Conservation (phyloP, 768 basidiomycete species). For the Rhizopogon vulgaris region DNA sequence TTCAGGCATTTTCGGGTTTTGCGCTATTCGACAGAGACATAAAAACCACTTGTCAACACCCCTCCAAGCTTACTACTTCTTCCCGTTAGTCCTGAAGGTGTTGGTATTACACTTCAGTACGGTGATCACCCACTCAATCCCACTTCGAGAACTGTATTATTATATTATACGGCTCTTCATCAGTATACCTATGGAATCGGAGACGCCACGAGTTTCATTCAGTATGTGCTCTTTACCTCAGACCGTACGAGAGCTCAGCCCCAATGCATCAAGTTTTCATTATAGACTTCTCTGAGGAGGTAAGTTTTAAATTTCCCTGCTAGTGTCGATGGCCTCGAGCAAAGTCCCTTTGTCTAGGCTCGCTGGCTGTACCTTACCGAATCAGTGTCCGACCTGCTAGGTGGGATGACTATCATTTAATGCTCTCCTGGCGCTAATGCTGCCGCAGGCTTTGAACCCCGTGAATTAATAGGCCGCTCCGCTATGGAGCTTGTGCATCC, state of each 20-base stretch:
- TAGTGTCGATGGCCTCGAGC: neutral
- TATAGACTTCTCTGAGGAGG: conserved; percentile 74
- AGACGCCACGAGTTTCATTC: conserved; percentile 67
- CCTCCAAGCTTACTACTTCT: neutral
- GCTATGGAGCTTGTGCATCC: conserved; percentile 77
- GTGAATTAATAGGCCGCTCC: conserved; percentile 61
- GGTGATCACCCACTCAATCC: neutral
- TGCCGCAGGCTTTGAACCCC: conserved; percentile 63
- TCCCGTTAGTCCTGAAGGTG: neutral
- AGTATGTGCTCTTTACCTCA: conserved; percentile 41
- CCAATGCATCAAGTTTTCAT: conserved; percentile 53
- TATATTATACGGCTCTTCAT: neutral
- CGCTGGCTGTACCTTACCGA: conserved; percentile 64
- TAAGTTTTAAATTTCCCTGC: conserved; percentile 21
- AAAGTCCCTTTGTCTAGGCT: conserved; percentile 34
- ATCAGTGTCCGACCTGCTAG: conserved; percentile 60
- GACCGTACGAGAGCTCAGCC: conserved; percentile 7
- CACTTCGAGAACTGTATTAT: neutral
- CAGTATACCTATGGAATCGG: conserved; percentile 29
- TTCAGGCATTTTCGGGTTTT: neutral
- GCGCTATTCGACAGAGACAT: neutral
- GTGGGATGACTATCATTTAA: conserved; percentile 23
- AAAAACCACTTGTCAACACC: neutral
- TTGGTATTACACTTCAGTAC: neutral
- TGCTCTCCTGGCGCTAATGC: neutral